phyloP scores from a whole-genome alignment of 257 asterid genomes.

The Apocynum venetum region DNA sequence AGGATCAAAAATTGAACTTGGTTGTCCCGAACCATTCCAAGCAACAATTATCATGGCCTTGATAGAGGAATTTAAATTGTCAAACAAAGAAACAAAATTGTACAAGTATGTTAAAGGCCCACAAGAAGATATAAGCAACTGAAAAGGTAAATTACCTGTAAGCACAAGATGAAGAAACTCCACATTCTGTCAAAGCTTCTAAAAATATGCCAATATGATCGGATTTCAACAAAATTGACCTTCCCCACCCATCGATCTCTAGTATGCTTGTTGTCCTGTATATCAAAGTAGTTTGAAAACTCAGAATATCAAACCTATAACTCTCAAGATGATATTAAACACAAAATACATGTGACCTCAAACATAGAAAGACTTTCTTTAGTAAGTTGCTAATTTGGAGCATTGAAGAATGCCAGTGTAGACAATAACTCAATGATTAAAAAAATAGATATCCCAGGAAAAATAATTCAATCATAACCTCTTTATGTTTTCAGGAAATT shows the following conservation, averaged over 20 bases:
- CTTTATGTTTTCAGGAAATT: background rate
- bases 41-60: slow-evolving; percentile 98
- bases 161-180: slow-evolving; percentile 94
- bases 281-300: slow-evolving; percentile 20
- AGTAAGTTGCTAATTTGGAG: background rate
- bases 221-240: slow-evolving; percentile 96
- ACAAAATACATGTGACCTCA: background rate
- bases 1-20: slow-evolving; percentile 53
- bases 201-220: slow-evolving; percentile 91
- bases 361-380: background rate
- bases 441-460: background rate
- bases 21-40: slow-evolving; percentile 83
- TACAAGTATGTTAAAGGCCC: slow-evolving; percentile 6
- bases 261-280: slow-evolving; percentile 56
- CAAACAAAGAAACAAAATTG: slow-evolving; percentile 23
- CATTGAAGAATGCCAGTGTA: background rate
- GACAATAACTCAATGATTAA: background rate
- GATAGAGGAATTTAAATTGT: slow-evolving; percentile 26
- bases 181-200: slow-evolving; percentile 99
- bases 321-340: background rate
- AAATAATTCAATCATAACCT: background rate
- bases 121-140: slow-evolving; percentile 13
- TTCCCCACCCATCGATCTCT: slow-evolving; percentile 94
- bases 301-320: background rate
- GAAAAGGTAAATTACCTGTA: slow-evolving; percentile 61